Evolutionary conservation across 169 alveolate genomes (phyloP).

Genomic region (Plasmodium malariae): DNA sequence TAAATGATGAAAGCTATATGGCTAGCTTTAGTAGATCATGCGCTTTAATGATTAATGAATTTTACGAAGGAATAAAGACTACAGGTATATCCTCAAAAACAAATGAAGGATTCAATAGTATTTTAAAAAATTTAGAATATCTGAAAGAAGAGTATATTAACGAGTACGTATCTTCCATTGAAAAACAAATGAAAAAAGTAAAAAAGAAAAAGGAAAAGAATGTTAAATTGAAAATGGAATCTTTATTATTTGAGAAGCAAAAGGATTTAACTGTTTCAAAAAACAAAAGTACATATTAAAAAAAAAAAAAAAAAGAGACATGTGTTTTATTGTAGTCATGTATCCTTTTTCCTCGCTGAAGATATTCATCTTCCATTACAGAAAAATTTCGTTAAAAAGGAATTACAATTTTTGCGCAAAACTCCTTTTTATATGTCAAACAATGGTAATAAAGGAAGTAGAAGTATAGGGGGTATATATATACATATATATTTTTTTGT

Average conservation of each 20-base stretch:
- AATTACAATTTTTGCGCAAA: no score
- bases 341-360: background rate
- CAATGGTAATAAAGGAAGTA: no score
- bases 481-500: background rate
- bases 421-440: no score
- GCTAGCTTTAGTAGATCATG: constrained; percentile 92
- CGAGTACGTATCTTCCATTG: constrained; percentile 74
- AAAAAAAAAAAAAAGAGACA: constrained; percentile 14
- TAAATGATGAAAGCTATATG: constrained; percentile 91
- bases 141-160: constrained; percentile 84
- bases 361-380: background rate
- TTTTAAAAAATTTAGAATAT: constrained; percentile 79
- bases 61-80: constrained; percentile 87
- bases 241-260: constrained; percentile 48
- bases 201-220: constrained; percentile 75
- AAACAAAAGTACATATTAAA: constrained; percentile 67
- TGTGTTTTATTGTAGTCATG: no score
- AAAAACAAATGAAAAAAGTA: constrained; percentile 77
- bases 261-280: constrained; percentile 78
- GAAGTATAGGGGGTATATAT: background rate
- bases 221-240: constrained; percentile 77
- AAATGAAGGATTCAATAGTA: constrained; percentile 91
- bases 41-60: constrained; percentile 94
- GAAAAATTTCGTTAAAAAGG: no score
- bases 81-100: constrained; percentile 90